phyloP scores from a whole-genome alignment of 768 basidiomycete species.

The Tricholoma saponaceum region DNA sequence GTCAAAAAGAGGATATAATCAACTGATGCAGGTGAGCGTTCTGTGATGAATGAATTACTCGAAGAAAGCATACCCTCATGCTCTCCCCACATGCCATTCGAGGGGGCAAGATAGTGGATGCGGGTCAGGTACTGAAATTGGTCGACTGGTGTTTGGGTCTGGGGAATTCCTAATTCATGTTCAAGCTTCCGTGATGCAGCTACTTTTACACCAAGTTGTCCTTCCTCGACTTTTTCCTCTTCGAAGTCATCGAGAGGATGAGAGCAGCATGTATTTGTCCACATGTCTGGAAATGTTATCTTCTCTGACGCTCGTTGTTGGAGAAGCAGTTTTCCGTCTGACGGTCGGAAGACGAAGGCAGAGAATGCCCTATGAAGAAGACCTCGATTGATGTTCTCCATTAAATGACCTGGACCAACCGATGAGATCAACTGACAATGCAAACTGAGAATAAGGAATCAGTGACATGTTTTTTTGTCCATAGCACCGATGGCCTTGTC shows the following conservation, averaged over 20 bases:
- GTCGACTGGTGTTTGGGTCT: conserved; percentile 69
- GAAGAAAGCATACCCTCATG: conserved; percentile 73
- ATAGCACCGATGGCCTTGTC: conserved; percentile 81
- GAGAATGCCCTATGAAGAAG: conserved; percentile 98
- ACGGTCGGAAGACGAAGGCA: conserved; percentile 92
- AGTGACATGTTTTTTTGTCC: conserved; percentile 94
- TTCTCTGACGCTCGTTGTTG: conserved; percentile 97
- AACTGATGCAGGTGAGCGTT: conserved; percentile 44
- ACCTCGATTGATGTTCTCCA: conserved; percentile 94
- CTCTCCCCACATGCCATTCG: conserved; percentile 92
- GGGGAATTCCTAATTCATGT: conserved; percentile 94
- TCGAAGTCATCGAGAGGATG: conserved; percentile 94
- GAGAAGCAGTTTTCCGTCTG: conserved; percentile 87
- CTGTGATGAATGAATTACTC: neutral
- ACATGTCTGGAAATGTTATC: conserved; percentile 99
- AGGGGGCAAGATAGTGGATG: conserved; percentile 97
- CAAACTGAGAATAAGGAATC: conserved; percentile 11
- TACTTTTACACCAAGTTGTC: conserved; percentile 77
- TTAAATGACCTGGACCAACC: conserved; percentile 73
- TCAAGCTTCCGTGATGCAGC: conserved; percentile 96
- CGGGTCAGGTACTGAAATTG: conserved; percentile 92
- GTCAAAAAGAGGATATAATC: conserved; percentile 98
- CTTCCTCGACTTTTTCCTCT: conserved; percentile 69
- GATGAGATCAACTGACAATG: conserved; percentile 3
- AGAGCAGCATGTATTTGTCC: conserved; percentile 99